phyloP scores from a whole-genome alignment of 306 rosid species.

The Carpinus viminea region DNA sequence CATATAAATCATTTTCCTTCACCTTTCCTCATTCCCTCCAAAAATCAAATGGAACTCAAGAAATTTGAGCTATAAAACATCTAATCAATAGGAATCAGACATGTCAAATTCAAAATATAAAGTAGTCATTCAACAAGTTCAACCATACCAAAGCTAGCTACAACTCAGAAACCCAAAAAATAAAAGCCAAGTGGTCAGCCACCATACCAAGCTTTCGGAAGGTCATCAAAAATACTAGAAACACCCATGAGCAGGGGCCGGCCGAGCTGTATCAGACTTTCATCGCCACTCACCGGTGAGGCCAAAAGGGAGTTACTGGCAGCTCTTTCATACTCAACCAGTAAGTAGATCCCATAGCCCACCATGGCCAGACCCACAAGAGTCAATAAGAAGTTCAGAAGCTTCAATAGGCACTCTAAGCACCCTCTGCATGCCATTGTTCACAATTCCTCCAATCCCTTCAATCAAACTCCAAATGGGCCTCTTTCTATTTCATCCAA shows the following conservation, averaged over 20 bases:
- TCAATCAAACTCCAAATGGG: conserved; percentile 33
- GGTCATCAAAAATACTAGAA: conserved; percentile 53
- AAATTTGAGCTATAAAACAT: neutral
- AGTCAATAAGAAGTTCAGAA: conserved; percentile 76
- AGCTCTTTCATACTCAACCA: conserved; percentile 53
- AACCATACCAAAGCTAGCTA: neutral
- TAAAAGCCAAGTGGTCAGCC: conserved; percentile 20
- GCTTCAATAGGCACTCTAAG: conserved; percentile 85
- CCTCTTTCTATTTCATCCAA: conserved; percentile 32
- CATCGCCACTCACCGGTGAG: conserved; percentile 43
- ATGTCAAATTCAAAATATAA: neutral
- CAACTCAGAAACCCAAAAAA: neutral
- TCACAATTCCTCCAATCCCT: conserved; percentile 35
- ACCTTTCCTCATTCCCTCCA: neutral
- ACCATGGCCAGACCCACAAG: conserved; percentile 81
- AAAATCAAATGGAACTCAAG: neutral
- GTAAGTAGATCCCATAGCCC: conserved; percentile 90
- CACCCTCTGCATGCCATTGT: conserved; percentile 93
- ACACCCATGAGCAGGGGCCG: conserved; percentile 78
- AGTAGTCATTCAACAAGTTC: neutral
- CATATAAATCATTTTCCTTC: neutral
- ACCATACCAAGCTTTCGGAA: conserved; percentile 84
- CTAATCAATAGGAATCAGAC: neutral
- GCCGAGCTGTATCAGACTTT: conserved; percentile 58
- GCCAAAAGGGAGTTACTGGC: conserved; percentile 21